Conservation (phyloP, 345 rosid genomes). For the Zanthoxylum bungeanum region DNA sequence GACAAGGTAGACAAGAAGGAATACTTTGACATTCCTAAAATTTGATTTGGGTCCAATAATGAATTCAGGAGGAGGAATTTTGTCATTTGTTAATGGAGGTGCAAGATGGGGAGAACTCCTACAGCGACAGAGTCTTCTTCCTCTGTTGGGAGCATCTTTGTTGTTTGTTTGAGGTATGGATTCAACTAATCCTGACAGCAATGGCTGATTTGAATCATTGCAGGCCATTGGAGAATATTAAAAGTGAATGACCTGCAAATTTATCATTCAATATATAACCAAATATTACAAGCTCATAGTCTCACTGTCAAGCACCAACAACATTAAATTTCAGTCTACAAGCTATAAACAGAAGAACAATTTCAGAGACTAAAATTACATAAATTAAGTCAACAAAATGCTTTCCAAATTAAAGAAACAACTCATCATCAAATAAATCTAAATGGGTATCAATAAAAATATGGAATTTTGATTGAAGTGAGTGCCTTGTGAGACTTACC, state of each 20-base stretch:
- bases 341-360: neutral
- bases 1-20: conserved; percentile 45
- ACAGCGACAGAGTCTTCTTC: conserved; percentile 49
- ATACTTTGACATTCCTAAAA: conserved; percentile 34
- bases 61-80: conserved; percentile 29
- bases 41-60: conserved; percentile 43
- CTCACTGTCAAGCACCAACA: neutral
- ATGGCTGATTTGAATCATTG: conserved; percentile 38
- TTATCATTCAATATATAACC: neutral
- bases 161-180: conserved; percentile 22
- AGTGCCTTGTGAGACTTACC: conserved; percentile 3
- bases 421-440: neutral
- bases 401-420: neutral
- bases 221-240: conserved; percentile 41
- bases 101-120: conserved; percentile 66
- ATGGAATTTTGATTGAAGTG: too few relatives aligned
- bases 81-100: conserved; percentile 17
- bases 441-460: neutral
- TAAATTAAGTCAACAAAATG: neutral
- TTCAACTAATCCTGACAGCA: conserved; percentile 39
- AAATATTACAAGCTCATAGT: too few relatives aligned
- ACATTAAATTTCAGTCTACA: neutral
- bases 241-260: conserved; percentile 21
- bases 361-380: neutral
- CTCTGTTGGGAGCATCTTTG: conserved; percentile 20